phyloP scores from a whole-genome alignment of 306 rosid genomes.

The Cicer bijugum region DNA sequence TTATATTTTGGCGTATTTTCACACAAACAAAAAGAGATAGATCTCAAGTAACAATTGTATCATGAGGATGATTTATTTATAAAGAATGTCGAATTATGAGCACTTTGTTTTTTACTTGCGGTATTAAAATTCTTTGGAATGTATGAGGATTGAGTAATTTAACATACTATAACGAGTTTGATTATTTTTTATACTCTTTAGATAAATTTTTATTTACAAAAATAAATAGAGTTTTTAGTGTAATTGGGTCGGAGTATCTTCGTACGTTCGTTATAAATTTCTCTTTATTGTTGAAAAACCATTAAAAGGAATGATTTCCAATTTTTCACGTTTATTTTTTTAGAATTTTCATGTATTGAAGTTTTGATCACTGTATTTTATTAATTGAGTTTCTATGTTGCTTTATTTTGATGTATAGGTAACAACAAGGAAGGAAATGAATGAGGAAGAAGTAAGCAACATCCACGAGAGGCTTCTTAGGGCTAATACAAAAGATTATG shows the following conservation, averaged over 20 bases:
- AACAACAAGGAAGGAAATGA: constrained; percentile 30
- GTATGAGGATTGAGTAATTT: too few relatives aligned
- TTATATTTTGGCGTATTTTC: background rate
- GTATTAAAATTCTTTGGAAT: too few relatives aligned
- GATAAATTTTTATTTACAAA: too few relatives aligned
- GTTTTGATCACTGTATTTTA: background rate
- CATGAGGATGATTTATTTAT: too few relatives aligned
- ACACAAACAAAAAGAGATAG: background rate
- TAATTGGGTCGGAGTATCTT: background rate
- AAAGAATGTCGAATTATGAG: too few relatives aligned
- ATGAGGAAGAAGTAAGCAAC: constrained; percentile 45
- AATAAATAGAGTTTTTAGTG: background rate
- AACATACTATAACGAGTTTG: too few relatives aligned
- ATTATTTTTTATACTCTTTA: too few relatives aligned
- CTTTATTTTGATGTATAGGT: constrained; percentile 38
- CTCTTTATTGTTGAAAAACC: too few relatives aligned
- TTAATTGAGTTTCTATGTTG: background rate
- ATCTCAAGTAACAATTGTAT: too few relatives aligned
- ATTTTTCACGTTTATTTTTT: background rate
- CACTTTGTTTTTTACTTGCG: too few relatives aligned
- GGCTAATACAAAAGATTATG: constrained; percentile 79
- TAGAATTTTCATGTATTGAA: background rate
- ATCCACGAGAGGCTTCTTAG: constrained; percentile 84
- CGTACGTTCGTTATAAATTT: too few relatives aligned
- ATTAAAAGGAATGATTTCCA: background rate